Percentiles rank a stretch among this genome's conserved stretches.
Evolutionary conservation across 2,329 filamentous ascomycete species (phyloP).

Genomic region (Rosellinia necatrix): DNA sequence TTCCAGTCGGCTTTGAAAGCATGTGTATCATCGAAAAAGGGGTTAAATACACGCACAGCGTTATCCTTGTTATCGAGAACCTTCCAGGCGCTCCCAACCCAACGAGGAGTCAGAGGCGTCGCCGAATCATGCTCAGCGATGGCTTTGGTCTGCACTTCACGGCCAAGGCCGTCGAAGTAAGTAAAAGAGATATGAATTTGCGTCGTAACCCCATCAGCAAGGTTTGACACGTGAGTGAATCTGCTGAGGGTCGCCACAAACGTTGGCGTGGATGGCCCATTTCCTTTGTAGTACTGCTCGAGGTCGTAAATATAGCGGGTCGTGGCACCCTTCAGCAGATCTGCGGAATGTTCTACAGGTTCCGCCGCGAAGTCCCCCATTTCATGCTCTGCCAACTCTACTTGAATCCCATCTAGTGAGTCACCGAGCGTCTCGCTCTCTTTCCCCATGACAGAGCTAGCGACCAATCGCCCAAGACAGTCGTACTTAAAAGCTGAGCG

Average conservation of each 20-base stretch:
- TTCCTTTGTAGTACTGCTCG: neutral
- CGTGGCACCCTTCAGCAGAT: neutral
- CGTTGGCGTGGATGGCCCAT: neutral
- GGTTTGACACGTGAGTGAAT: neutral
- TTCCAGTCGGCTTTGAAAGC: too few species aligned
- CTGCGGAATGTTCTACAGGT: neutral
- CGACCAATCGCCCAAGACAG: neutral
- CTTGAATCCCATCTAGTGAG: neutral
- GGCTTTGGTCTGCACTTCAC: neutral
- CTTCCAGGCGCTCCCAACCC: neutral
- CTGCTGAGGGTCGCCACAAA: neutral
- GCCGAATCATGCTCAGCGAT: neutral
- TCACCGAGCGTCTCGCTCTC: neutral
- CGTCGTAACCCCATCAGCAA: neutral
- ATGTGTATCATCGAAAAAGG: too few species aligned
- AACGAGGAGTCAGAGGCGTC: neutral
- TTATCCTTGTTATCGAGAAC: neutral
- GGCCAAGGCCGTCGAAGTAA: neutral
- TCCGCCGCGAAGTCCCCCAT: neutral
- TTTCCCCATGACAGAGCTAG: neutral
- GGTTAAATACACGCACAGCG: neutral
- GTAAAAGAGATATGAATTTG: neutral
- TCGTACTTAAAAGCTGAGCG: neutral
- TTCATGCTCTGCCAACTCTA: neutral
- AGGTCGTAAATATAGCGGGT: neutral